Evolutionary conservation across 208 protist species (phyloP).

Genomic region (Trypanosomatidae sp.): DNA sequence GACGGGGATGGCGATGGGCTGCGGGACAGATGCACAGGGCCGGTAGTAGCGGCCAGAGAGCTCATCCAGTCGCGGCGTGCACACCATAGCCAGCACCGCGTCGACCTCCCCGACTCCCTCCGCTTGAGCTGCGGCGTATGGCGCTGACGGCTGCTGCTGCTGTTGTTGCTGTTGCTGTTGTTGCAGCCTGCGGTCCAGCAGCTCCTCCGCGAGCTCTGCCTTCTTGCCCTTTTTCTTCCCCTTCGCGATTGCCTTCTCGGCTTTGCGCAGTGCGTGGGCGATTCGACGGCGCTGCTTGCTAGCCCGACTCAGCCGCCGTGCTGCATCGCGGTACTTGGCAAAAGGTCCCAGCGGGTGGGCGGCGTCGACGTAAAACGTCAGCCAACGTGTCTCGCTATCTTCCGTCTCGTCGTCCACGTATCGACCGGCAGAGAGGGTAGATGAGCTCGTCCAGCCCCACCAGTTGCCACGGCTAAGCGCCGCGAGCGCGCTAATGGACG

Average conservation of each 20-base stretch:
- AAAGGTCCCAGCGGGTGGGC: constrained; percentile 21
- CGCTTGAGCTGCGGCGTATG: neutral
- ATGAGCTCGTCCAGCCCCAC: no score
- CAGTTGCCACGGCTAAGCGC: no score
- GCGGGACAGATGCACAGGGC: constrained; percentile 30
- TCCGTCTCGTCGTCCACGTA: neutral
- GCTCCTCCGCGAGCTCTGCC: no score
- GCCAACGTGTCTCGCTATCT: constrained; percentile 12
- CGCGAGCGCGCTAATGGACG: neutral
- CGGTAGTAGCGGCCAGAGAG: constrained; percentile 43
- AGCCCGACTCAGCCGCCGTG: constrained; percentile 5
- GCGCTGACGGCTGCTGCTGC: neutral
- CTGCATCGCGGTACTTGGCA: constrained; percentile 17
- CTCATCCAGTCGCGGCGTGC: constrained; percentile 35
- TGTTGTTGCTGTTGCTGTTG: no score
- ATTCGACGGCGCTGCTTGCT: neutral
- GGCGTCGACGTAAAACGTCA: constrained; percentile 25
- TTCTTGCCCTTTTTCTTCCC: no score
- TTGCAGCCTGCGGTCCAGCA: no score
- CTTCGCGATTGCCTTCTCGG: no score
- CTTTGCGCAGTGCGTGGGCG: neutral
- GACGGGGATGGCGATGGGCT: neutral
- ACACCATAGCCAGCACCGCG: constrained; percentile 27
- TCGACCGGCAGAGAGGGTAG: no score
- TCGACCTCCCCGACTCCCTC: constrained; percentile 14